Conservation (phyloP, 1,139 yeast species). For the Pichia sp. region DNA sequence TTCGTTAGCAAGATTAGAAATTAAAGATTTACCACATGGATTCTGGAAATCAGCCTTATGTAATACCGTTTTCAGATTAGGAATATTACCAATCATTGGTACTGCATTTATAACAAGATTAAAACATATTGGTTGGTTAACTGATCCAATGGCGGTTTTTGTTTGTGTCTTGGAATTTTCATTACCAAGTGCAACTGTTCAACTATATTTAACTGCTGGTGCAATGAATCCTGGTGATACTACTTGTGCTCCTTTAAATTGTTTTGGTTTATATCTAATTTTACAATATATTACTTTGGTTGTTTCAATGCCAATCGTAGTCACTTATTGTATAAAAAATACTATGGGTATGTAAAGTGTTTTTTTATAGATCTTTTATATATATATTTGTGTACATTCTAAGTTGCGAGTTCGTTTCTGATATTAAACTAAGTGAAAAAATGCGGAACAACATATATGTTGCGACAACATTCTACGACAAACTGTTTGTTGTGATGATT, state of each 20-base stretch:
- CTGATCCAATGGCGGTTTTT: slow-evolving; percentile 56
- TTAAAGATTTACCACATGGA: slow-evolving; percentile 58
- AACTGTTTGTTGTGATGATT: too few relatives aligned
- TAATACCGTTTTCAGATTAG: slow-evolving; percentile 42
- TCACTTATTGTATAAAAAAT: slow-evolving; percentile 47
- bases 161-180: slow-evolving; percentile 73
- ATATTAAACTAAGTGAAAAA: too few relatives aligned
- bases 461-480: too few relatives aligned
- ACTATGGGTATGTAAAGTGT: slow-evolving; percentile 20
- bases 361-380: neutral
- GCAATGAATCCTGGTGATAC: slow-evolving; percentile 59
- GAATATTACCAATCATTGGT: slow-evolving; percentile 58
- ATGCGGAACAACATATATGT: too few relatives aligned
- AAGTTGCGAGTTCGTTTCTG: too few relatives aligned
- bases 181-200: slow-evolving; percentile 81
- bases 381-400: too few relatives aligned
- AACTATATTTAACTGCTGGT: slow-evolving; percentile 79
- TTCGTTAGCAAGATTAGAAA: slow-evolving; percentile 66
- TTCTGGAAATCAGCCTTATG: slow-evolving; percentile 62
- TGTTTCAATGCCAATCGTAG: slow-evolving; percentile 60
- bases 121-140: slow-evolving; percentile 44
- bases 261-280: slow-evolving; percentile 67
- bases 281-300: slow-evolving; percentile 59
- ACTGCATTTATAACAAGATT: slow-evolving; percentile 49
- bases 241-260: slow-evolving; percentile 70